phyloP scores from a whole-genome alignment of 805 yeast species.

The Metschnikowia bowlesiae region DNA sequence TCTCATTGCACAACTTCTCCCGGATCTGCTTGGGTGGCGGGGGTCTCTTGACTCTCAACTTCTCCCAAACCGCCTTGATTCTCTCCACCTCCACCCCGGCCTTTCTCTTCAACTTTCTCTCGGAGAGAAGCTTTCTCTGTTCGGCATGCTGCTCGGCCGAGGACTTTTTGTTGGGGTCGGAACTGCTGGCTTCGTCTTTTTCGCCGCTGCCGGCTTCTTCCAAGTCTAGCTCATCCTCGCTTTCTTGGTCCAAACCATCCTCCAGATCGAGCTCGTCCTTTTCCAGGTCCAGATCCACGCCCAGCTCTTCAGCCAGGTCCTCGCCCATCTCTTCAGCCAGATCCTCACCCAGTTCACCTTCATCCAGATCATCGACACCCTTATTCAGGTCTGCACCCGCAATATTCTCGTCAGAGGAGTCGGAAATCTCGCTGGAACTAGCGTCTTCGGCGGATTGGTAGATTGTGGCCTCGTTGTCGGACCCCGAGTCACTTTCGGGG shows the following conservation, averaged over 20 bases:
- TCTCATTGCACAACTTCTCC: slow-evolving; percentile 73
- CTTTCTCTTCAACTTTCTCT: slow-evolving; percentile 82
- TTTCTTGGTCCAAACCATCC: slow-evolving; percentile 15
- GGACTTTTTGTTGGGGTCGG: slow-evolving; percentile 44
- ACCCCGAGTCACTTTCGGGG: slow-evolving; percentile 19
- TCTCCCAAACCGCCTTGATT: slow-evolving; percentile 88
- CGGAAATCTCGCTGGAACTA: slow-evolving; percentile 17
- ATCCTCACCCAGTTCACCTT: slow-evolving; percentile 18
- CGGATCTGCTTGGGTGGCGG: slow-evolving; percentile 73
- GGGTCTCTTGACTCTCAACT: slow-evolving; percentile 78
- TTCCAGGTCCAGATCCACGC: slow-evolving; percentile 11
- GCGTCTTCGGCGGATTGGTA: slow-evolving; percentile 19
- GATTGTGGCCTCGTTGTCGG: slow-evolving; percentile 22
- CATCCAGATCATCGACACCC: slow-evolving; percentile 14
- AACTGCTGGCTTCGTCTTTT: slow-evolving; percentile 9
- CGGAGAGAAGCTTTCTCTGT: slow-evolving; percentile 71
- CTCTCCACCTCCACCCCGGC: slow-evolving; percentile 82
- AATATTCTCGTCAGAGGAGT: slow-evolving; percentile 9
- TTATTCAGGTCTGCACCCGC: not conserved
- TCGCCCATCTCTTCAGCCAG: slow-evolving; percentile 20
- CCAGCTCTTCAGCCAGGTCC: slow-evolving; percentile 13
- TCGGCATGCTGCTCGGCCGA: slow-evolving; percentile 74
- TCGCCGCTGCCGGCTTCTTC: slow-evolving; percentile 22
- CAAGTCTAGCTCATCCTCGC: slow-evolving; percentile 20
- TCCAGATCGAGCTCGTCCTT: slow-evolving; percentile 13